A percentile compares a stretch with the other conserved stretches of the same genome.
Evolutionary conservation across 2,329 filamentous ascomycete genomes (phyloP).

Genomic region (Cercospora sesami): DNA sequence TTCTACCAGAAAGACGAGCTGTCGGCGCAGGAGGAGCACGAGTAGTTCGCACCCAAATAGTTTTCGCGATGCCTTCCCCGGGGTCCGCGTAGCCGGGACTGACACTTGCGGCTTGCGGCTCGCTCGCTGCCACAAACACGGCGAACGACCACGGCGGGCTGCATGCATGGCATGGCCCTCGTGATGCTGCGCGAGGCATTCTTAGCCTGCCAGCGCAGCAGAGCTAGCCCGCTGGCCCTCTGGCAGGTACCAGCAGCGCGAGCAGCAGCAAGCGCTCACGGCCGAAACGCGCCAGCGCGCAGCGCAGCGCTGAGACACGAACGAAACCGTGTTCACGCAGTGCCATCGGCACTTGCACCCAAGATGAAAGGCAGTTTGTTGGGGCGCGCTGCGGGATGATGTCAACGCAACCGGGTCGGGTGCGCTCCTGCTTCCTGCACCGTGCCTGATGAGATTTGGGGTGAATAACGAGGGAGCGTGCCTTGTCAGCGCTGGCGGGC

Average conservation of each 20-base stretch:
- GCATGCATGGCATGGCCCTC: neutral
- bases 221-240: neutral
- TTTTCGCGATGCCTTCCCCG: constrained; percentile 1
- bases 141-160: neutral
- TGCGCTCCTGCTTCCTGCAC: neutral
- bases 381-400: constrained; percentile 3
- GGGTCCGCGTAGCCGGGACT: constrained; percentile 7
- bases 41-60: constrained; percentile 5
- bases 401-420: neutral
- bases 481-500: neutral
- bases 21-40: neutral
- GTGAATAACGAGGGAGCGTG: neutral
- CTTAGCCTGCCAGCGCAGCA: constrained; percentile 11
- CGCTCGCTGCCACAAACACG: neutral
- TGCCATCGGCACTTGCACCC: constrained; percentile 4
- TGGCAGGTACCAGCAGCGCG: neutral
- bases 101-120: neutral
- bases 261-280: constrained; percentile 3
- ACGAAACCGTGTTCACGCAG: constrained; percentile 12
- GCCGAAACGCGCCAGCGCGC: neutral
- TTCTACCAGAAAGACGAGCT: neutral
- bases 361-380: neutral
- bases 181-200: constrained; percentile 2
- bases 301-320: constrained; percentile 11
- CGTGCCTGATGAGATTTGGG: constrained; percentile 3